Evolutionary conservation across 352 stramenopile species (phyloP), one percentile per base, ranked within the genome.

Genomic region (Aphanomyces stellatus): DNA sequence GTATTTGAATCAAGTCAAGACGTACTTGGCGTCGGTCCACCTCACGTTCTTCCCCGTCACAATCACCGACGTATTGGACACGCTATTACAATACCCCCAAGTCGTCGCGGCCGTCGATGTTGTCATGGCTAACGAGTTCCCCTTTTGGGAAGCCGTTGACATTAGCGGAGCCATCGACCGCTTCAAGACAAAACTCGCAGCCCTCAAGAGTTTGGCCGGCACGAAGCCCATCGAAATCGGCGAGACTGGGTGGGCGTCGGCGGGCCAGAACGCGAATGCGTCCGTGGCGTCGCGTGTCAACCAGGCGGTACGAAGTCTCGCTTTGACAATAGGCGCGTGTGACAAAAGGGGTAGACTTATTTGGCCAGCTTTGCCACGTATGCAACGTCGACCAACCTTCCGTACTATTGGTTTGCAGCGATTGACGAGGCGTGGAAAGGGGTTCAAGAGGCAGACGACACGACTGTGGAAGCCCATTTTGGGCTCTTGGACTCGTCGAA

Each of bases 321-420:
- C 1, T 3, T 1, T 17, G 24, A 30, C 11, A 5, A n/a, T 13
- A 22, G 24, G 19, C 3, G 53, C 31, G 19, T 11, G 27, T 30
- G 3, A n/a, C n/a, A n/a, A n/a, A n/a, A 53, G 8, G 10, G 8
- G 10, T 46, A 81, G 74, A 75, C 62, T 3, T 93, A 88, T 75
- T 57, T 91, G 53, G 86, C 88, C 65, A 80, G 91, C 75, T 92
- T 93, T 62, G 86, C 81, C 61, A 33, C 76, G 43, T 74, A 89
- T 46, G 81, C 85, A 2, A 76, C 77, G 15, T 60, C 75, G 34
- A 65, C 86, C 60, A 74, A 77, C 22, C 89, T 81, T 78, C 88
- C 89, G 74, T 94, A 94, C 72, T 94, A 91, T 77, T 92, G 90
- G 74, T 94, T 94, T 63, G 74, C 82, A 1, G 85, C 76, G 56